A percentile compares a stretch with the other conserved stretches of the same genome.
phyloP scores from a whole-genome alignment of 176 grass and related monocot genomes.

The Oryza meyeriana region DNA sequence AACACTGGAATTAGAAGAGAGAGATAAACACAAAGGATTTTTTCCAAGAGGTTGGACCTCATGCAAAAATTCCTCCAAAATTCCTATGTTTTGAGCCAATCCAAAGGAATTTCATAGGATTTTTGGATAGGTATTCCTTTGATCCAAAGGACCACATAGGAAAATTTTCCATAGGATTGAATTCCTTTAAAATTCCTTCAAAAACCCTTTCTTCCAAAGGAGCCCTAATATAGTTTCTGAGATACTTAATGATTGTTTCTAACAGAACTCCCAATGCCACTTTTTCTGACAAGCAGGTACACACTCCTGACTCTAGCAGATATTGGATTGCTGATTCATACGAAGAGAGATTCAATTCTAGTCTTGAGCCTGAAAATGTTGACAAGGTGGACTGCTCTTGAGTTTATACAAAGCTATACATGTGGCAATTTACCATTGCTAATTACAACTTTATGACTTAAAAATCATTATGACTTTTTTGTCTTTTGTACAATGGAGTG shows the following conservation, averaged over 20 bases:
- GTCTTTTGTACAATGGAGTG: background rate
- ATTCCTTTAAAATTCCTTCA: no score
- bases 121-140: no score
- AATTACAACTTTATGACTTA: background rate
- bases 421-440: background rate
- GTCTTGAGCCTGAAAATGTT: constrained; percentile 94
- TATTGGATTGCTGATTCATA: constrained; percentile 97
- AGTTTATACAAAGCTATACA: background rate
- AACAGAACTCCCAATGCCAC: background rate
- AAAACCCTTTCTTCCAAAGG: no score
- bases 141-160: no score
- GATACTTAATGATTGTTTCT: background rate
- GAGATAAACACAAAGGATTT: no score
- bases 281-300: constrained; percentile 56
- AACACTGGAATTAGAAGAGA: no score
- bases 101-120: no score
- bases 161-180: no score
- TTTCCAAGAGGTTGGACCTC: no score
- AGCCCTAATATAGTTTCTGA: background rate
- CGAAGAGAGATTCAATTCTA: constrained; percentile 65
- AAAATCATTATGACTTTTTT: background rate
- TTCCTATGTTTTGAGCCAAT: no score
- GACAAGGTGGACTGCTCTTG: constrained; percentile 64
- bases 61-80: no score
- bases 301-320: constrained; percentile 96